Evolutionary conservation across 2,329 filamentous ascomycete genomes (phyloP), one percentile per base, ranked within the genome.

Genomic region (Plenodomus tracheiphilus): DNA sequence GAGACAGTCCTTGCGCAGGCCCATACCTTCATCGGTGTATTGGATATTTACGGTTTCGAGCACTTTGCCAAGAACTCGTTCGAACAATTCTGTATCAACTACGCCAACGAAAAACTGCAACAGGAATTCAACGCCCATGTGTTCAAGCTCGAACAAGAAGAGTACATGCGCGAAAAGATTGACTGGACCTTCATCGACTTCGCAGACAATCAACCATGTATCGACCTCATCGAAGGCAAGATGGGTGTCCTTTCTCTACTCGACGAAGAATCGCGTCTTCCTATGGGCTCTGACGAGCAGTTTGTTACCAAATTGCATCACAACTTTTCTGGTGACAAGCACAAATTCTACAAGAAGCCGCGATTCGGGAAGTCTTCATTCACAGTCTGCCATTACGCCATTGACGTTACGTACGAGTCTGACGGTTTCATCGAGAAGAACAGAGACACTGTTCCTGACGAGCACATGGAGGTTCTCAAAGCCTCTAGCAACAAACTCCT

Each of bases 141-240:
- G 30, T 99, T 99, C 83, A 97, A 97, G 75, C 83, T 99, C 18
- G 94, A 99, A 73, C 94, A 99, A 72, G 94, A 99, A 71, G 94
- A 99, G 74, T 99, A 99, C 70, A 83, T 97, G 35, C 85, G 87
- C 46, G 94, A 99, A 75, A 81, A 97, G 76, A 99, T 99, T 59
- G 92, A 97, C 75, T 99, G 94, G 94, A 97, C 89, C 9, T 99
- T 99, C 70, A 99, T 99, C 70, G 94, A 99, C 71, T 99, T 99
- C 74, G 96, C 93, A 5, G 94, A 99, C 75, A 99, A 99, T 66
- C 94, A 99, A 76, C 94, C 94, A 16, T 99, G 94, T 77, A 99
- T 99, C 65, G 94, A 99, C 72, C 78, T 99, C 44, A 99, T 99
- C 61, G 94, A 99, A 77, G 93, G 91, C 61, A 97, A 96, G 74